Base-by-base conservation (phyloP, 176 grass and related monocot genomes). In the Phoenix dactylifera region DNA sequence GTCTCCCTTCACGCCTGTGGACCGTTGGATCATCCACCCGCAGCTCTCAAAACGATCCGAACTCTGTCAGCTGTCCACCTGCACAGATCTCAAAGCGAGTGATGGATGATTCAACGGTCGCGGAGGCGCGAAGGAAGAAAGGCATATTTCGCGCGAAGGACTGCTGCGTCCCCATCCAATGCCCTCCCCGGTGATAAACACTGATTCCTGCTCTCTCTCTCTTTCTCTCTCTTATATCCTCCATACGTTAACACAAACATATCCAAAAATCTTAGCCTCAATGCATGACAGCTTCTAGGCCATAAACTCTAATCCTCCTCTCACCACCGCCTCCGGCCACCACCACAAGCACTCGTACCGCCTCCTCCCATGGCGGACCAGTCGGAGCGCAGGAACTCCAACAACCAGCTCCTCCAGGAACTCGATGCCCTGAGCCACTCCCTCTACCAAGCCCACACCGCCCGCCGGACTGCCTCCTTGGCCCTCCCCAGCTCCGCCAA, bases 341-440 rank as follows among this genome's bases (percentile, higher is more conserved):
- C 30, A n/a, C 5, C 1, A n/a, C 6, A 20, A 7, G 4, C 18
- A 12, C 29, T 24, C 35, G 19, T 44, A 16, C 6, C 39, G 12
- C 6, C 23, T 51, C 24, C 69, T 53, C 16, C 63, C 67, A 98
- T 98, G 93, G 79, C 84, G 0, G 79, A 82, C 10, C 57, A 57
- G n/a, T 58, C 56, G 22, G 12, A 28, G 24, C 24, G 3, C 25
- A 22, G 44, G 35, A 76, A 77, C 49, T 55, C 78, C 69, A 79
- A 71, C 30, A 74, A 80, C 22, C 84, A 81, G 52, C 75, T 85
- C 52, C 88, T 98, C 60, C 85, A 58, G 1, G 93, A 92, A 56
- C 93, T 98, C 16, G 93, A 98, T 77, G 70, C 79, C 22, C 81
- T 98, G 51, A 98, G 81, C 55, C 84, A 81, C 76, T 78, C 84